These are phyloP conservation scores for Candida sp. DNA, from an alignment of 1,139 yeast genomes.

Conservation along the genomic window DNA sequence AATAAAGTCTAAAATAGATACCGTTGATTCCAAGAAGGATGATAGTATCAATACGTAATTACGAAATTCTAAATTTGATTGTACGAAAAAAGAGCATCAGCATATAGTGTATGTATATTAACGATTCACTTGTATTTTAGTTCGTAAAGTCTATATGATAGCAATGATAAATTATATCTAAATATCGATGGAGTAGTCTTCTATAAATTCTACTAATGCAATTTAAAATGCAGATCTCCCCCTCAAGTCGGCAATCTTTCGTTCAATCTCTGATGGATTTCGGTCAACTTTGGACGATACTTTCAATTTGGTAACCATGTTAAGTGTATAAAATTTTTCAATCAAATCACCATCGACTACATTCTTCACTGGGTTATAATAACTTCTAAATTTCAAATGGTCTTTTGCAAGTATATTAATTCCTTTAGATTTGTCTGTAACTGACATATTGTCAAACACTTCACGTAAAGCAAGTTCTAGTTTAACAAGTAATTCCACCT, in stretches of 20 bases:
- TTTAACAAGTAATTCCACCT: slow-evolving; percentile 54
- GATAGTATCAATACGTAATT: background rate
- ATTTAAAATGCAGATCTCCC: slow-evolving; percentile 41
- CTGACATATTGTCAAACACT: slow-evolving; percentile 22
- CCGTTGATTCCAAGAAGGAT: background rate
- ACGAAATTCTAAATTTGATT: background rate
- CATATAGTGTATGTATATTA: background rate
- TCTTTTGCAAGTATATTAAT: slow-evolving; percentile 57
- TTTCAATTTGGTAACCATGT: slow-evolving; percentile 33
- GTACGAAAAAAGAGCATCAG: background rate
- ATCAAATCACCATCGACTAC: slow-evolving; percentile 88
- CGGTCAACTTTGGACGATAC: slow-evolving; percentile 56
- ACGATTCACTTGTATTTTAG: background rate
- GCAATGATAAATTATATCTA: too few species aligned
- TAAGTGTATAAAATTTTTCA: slow-evolving; percentile 49
- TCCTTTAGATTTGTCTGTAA: slow-evolving; percentile 21
- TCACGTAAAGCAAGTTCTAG: slow-evolving; percentile 51
- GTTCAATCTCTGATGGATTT: slow-evolving; percentile 56
- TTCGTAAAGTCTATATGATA: background rate
- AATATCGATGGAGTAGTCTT: too few species aligned
- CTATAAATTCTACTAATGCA: background rate
- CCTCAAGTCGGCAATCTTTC: slow-evolving; percentile 57
- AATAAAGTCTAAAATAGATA: background rate
- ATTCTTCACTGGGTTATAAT: slow-evolving; percentile 71
- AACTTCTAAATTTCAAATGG: slow-evolving; percentile 66